Base-by-base conservation (phyloP, 2,329 filamentous ascomycete genomes). In the Lasiodiplodia sp. region DNA sequence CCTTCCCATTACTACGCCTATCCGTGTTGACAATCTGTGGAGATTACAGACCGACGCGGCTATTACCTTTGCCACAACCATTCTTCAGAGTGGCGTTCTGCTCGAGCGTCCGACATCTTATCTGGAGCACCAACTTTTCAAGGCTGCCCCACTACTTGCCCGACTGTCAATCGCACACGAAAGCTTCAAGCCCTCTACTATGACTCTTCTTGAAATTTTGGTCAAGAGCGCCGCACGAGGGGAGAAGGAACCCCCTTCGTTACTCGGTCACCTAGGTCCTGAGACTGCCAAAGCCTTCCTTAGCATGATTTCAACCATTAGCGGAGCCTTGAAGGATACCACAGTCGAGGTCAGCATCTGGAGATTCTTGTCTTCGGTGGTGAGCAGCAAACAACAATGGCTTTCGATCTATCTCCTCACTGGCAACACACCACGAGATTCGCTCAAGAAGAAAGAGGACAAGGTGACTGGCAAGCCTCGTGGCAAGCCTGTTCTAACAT, bases 351-450 rank as follows among this genome's bases (percentile, higher is more conserved):
- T 88, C 52, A 84, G 86, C 8, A 91, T 93, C 23, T 99, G 95
- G 96, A 88, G 88, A 68, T 90, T 99, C 75, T 89, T 98, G 66
- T 92, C 94, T 2, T 90, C 91, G 3, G 91, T 98, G 57, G 88
- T 99, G 70, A 91, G 92, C 72, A 94, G 93, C 77, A 90, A 93
- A 71, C 96, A 99, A 77, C 94, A 97, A 76, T 98, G 95, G 92
- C 92, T 99, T 83, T 93, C 95, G 0, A 93, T 97, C 70, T 97
- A 94, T 76, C 85, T 99, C 10, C 88, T 98, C 49, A 97, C 94
- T 7, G 96, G 94, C 25, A 91, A 90, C 75, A 93, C 93, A 0
- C 94, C 95, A 4, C 89, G 92, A 70, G 89, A 96, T 73, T 87
- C 91, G 5, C 82, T 93, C 75, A 88, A 88, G 53, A 85, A 84